phyloP scores from a whole-genome alignment of 2,329 filamentous ascomycete species.

The Phaeosphaeriaceae sp. region DNA sequence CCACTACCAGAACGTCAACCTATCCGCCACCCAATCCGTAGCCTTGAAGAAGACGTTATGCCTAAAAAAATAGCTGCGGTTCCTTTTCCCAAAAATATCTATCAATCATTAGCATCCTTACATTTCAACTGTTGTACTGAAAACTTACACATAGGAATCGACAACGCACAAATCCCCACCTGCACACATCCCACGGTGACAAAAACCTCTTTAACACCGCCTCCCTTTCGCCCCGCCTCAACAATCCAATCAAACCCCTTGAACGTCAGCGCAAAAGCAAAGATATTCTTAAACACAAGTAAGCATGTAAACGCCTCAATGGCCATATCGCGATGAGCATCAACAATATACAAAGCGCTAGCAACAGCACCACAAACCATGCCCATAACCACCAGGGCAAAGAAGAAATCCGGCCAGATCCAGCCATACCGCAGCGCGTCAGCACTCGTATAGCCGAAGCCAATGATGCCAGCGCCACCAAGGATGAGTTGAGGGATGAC shows the following conservation, averaged over 20 bases:
- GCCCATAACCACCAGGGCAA: slow-evolving; percentile 80
- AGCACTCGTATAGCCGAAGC: slow-evolving; percentile 77
- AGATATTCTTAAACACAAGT: slow-evolving; percentile 93
- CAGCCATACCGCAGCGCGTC: slow-evolving; percentile 70
- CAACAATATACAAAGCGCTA: slow-evolving; percentile 85
- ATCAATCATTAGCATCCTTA: neutral
- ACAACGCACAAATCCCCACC: slow-evolving; percentile 74
- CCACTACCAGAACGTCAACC: slow-evolving; percentile 15
- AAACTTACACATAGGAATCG: slow-evolving; percentile 78
- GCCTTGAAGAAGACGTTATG: slow-evolving; percentile 44
- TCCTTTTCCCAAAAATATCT: slow-evolving; percentile 48
- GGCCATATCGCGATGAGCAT: slow-evolving; percentile 85
- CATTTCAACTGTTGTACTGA: neutral
- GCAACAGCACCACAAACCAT: slow-evolving; percentile 93
- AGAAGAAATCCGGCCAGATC: slow-evolving; percentile 79
- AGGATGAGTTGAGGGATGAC: slow-evolving; percentile 82
- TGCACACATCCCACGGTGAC: slow-evolving; percentile 77
- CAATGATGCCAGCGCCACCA: slow-evolving; percentile 79
- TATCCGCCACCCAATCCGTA: slow-evolving; percentile 40
- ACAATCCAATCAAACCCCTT: slow-evolving; percentile 85
- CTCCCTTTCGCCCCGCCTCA: slow-evolving; percentile 52
- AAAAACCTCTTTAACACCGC: slow-evolving; percentile 67
- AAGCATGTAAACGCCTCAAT: slow-evolving; percentile 90
- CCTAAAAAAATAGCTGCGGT: slow-evolving; percentile 40
- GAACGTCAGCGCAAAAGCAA: slow-evolving; percentile 84